Percentiles rank a stretch among this genome's conserved stretches.
Evolutionary conservation across 352 stramenopile species (phyloP).

Genomic region (Globisporangium perplexum): DNA sequence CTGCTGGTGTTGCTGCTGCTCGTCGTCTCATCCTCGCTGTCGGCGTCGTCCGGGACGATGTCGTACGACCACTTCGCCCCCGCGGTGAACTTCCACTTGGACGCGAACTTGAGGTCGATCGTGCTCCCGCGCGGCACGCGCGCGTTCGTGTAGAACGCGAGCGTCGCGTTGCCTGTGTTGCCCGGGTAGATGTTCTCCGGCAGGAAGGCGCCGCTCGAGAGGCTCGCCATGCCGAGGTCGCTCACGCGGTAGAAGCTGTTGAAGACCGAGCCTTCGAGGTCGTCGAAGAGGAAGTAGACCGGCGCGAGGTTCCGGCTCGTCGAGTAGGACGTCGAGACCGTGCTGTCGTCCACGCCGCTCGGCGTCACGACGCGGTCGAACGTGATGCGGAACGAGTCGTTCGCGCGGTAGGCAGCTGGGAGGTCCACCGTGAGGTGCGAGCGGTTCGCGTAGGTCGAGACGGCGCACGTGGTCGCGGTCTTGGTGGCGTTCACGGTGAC

Average conservation of each 20-base stretch:
- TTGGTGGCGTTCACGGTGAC: conserved; percentile 5
- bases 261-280: conserved; percentile 53
- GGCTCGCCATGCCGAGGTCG: conserved; percentile 28
- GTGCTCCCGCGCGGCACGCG: conserved; percentile 41
- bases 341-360: conserved; percentile 38
- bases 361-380: conserved; percentile 69
- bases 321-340: conserved; percentile 34
- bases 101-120: conserved; percentile 51
- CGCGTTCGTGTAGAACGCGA: conserved; percentile 72
- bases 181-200: conserved; percentile 83
- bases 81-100: conserved; percentile 56
- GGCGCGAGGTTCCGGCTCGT: conserved; percentile 53
- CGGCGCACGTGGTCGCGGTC: conserved; percentile 31
- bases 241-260: conserved; percentile 59
- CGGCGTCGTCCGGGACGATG: conserved; percentile 14
- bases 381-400: conserved; percentile 57
- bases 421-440: conserved; percentile 71
- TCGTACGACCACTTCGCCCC: conserved; percentile 54
- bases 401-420: conserved; percentile 31
- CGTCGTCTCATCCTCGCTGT: not conserved
- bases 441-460: conserved; percentile 43
- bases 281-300: conserved; percentile 74
- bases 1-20: not conserved
- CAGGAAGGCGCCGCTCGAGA: conserved; percentile 73
- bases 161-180: conserved; percentile 68